Conservation (phyloP, 768 basidiomycete species). For the Lactarius evosmus region DNA sequence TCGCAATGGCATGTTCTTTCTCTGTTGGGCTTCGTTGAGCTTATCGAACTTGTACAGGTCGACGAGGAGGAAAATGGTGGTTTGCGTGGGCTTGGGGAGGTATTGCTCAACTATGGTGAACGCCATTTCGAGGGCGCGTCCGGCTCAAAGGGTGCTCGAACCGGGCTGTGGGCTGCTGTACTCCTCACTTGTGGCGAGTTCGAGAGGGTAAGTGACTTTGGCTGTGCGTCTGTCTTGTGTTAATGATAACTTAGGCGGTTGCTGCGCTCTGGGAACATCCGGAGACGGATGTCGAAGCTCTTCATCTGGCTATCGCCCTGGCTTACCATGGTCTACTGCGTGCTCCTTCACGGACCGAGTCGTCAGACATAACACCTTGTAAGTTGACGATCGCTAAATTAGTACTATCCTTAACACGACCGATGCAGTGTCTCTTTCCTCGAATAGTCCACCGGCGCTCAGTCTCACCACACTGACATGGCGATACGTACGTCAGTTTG, state of each 20-base stretch:
- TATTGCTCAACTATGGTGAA: conserved; percentile 73
- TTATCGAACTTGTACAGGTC: conserved; percentile 42
- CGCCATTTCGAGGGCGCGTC: conserved; percentile 74
- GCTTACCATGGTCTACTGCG: conserved; percentile 91
- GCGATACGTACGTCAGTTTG: conserved; percentile 91
- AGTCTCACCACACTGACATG: conserved; percentile 84
- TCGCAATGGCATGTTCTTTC: conserved; percentile 62
- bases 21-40: neutral
- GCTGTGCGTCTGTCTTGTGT: neutral
- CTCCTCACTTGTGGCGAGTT: conserved; percentile 92
- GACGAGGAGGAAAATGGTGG: conserved; percentile 83
- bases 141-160: conserved; percentile 53
- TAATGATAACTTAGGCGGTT: conserved; percentile 59
- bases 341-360: conserved; percentile 75
- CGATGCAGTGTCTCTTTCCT: conserved; percentile 62
- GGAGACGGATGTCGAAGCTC: conserved; percentile 87
- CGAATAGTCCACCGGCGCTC: conserved; percentile 65
- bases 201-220: conserved; percentile 61
- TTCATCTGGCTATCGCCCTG: conserved; percentile 89
- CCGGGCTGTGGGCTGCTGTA: conserved; percentile 77
- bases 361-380: conserved; percentile 83
- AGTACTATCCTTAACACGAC: neutral
- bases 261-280: conserved; percentile 85
- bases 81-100: conserved; percentile 69
- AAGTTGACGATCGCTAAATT: conserved; percentile 29